Conservation (phyloP, 2,329 filamentous ascomycete genomes). For the Sarocladium brachiariae region DNA sequence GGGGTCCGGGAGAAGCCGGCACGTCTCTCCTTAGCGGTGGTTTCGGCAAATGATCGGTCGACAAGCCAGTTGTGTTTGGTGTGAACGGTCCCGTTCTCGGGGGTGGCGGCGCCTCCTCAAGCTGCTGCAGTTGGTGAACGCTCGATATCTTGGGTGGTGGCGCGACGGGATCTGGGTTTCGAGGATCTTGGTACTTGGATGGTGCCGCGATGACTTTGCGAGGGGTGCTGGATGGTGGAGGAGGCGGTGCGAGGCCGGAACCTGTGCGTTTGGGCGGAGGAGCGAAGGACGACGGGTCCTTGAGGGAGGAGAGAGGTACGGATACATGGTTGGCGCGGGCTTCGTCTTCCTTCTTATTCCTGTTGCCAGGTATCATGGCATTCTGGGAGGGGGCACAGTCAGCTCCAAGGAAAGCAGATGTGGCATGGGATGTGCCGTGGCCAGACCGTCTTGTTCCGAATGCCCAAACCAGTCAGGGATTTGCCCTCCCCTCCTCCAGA, state of each 20-base stretch:
- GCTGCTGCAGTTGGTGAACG: conserved; percentile 10
- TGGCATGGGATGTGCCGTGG: too few species aligned
- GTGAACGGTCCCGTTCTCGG: conserved; percentile 51
- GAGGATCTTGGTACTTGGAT: conserved; percentile 27
- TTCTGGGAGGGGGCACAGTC: too few species aligned
- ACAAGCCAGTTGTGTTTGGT: conserved; percentile 63
- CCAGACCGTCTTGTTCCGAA: conserved; percentile 43
- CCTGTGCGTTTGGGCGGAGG: conserved; percentile 64
- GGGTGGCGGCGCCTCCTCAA: conserved; percentile 36
- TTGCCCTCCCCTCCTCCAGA: conserved; percentile 12
- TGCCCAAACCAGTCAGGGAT: conserved; percentile 18
- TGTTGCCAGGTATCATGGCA: conserved; percentile 36
- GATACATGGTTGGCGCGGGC: conserved; percentile 30
- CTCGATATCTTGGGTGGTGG: conserved; percentile 12
- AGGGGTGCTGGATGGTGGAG: conserved; percentile 17
- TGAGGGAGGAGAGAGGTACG: conserved; percentile 61
- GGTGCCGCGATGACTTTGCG: conserved; percentile 24
- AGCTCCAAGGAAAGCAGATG: too few species aligned
- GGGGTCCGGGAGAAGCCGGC: conserved; percentile 16
- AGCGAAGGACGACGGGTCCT: conserved; percentile 71
- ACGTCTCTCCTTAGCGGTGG: conserved; percentile 54
- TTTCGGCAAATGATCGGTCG: conserved; percentile 61
- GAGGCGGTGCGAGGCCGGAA: conserved; percentile 26
- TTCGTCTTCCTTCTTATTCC: conserved; percentile 22
- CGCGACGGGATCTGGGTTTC: conserved; percentile 13